Percentiles rank a stretch among this genome's conserved stretches.
Evolutionary conservation across 371 early-diverging fungal genomes (phyloP).

Genomic region (Mortierella sp.): DNA sequence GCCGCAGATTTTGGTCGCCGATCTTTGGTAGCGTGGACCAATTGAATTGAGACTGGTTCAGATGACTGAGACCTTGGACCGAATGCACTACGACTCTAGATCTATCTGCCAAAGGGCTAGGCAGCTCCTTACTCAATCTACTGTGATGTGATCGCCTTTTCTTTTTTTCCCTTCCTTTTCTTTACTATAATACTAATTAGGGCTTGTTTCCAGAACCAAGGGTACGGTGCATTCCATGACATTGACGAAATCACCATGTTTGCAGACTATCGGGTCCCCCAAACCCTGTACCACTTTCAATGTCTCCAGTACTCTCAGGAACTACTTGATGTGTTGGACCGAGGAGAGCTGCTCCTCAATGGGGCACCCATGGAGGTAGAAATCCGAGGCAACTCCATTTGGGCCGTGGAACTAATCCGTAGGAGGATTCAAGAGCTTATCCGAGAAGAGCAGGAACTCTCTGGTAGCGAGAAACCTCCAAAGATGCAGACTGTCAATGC

Average conservation of each 20-base stretch:
- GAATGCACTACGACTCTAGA: too few relatives aligned
- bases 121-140: neutral
- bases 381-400: conserved; percentile 87
- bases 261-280: conserved; percentile 87
- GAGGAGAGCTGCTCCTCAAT: conserved; percentile 60
- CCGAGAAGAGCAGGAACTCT: conserved; percentile 18
- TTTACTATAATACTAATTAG: conserved; percentile 38
- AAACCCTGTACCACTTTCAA: conserved; percentile 78
- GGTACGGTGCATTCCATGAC: conserved; percentile 74
- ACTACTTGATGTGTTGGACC: conserved; percentile 60
- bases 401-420: conserved; percentile 82
- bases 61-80: too few relatives aligned
- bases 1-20: conserved; percentile 92
- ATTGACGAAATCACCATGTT: conserved; percentile 92
- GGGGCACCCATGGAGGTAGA: conserved; percentile 82
- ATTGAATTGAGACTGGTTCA: too few relatives aligned
- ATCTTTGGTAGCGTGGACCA: conserved; percentile 69
- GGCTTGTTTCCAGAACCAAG: conserved; percentile 86
- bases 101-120: neutral
- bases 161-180: neutral
- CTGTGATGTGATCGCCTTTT: neutral
- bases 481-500: conserved; percentile 66
- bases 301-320: conserved; percentile 74
- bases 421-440: conserved; percentile 58
- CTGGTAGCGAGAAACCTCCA: conserved; percentile 22